phyloP scores from a whole-genome alignment of 2,329 filamentous ascomycete species.

The Alternaria tenuissima region DNA sequence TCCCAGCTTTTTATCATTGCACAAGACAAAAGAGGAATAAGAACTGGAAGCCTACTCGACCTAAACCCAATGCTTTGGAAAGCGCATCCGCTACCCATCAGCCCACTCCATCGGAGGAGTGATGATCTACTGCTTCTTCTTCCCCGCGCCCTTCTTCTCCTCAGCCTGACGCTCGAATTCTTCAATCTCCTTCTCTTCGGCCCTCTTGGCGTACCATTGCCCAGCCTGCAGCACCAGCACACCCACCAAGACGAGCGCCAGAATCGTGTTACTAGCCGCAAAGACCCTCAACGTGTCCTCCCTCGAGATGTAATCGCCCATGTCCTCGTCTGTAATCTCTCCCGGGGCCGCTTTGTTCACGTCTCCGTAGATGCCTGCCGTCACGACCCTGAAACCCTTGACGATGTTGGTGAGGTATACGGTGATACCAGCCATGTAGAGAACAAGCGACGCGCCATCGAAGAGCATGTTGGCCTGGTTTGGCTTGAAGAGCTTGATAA shows the following conservation, averaged over 20 bases:
- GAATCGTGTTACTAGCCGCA: constrained; percentile 93
- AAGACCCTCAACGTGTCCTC: constrained; percentile 93
- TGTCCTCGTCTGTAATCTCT: constrained; percentile 44
- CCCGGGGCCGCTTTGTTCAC: constrained; percentile 42
- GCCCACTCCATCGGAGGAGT: neutral
- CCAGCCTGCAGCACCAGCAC: constrained; percentile 93
- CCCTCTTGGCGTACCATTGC: constrained; percentile 97
- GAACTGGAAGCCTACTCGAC: neutral
- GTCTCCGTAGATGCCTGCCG: constrained; percentile 71
- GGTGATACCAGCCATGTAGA: constrained; percentile 85
- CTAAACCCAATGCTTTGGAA: neutral
- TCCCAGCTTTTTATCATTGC: neutral
- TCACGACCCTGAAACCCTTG: constrained; percentile 88
- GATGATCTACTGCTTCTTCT: constrained; percentile 46
- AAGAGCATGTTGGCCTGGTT: constrained; percentile 96
- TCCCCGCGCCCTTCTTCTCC: constrained; percentile 43
- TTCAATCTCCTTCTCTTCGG: constrained; percentile 82
- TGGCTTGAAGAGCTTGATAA: constrained; percentile 93
- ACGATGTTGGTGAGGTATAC: constrained; percentile 97
- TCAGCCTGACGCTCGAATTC: constrained; percentile 63
- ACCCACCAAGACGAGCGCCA: constrained; percentile 89
- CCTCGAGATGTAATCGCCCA: constrained; percentile 74
- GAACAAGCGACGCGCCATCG: constrained; percentile 75
- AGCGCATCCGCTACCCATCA: neutral
- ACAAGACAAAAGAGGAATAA: neutral